A percentile compares a stretch with the other conserved stretches of the same genome.
These are phyloP conservation scores for Lolium rigidum DNA, from an alignment of 176 grass and related monocot genomes.

Conservation along the genomic window DNA sequence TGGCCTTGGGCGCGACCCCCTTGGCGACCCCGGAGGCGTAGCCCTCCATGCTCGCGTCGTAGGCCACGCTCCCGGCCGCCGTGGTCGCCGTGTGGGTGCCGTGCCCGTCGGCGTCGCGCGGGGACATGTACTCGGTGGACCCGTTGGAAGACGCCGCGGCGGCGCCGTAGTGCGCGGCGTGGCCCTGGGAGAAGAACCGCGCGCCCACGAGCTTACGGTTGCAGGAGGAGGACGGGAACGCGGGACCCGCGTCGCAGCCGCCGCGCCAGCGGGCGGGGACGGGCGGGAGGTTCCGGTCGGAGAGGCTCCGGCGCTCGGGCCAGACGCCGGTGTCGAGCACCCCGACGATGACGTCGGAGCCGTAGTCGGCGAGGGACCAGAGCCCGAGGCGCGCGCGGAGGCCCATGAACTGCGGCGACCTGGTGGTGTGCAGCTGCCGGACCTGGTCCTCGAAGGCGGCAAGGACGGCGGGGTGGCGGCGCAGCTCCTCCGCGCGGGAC, in stretches of 20 bases:
- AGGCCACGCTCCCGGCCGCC: constrained; percentile 83
- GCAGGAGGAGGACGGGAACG: constrained; percentile 65
- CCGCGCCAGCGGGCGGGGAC: constrained; percentile 85
- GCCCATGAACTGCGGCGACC: constrained; percentile 95
- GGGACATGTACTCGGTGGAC: constrained; percentile 77
- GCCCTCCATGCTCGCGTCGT: constrained; percentile 78
- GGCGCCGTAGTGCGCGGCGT: constrained; percentile 58
- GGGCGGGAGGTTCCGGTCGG: constrained; percentile 73
- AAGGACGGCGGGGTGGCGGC: constrained; percentile 71
- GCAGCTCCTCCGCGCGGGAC: constrained; percentile 57
- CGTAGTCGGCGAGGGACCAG: constrained; percentile 92
- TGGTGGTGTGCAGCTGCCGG: constrained; percentile 77
- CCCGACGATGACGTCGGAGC: constrained; percentile 84
- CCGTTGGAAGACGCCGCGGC: constrained; percentile 50
- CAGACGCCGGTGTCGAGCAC: constrained; percentile 91
- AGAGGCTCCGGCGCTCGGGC: constrained; percentile 91
- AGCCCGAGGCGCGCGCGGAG: constrained; percentile 83
- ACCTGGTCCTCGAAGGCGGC: constrained; percentile 83
- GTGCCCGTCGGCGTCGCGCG: constrained; percentile 91
- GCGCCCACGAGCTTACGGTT: constrained; percentile 91
- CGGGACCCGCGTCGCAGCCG: constrained; percentile 66
- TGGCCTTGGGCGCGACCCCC: constrained; percentile 91
- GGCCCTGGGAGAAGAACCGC: constrained; percentile 86
- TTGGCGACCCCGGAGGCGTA: constrained; percentile 86
- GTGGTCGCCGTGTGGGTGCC: constrained; percentile 88